Percentiles rank a stretch among this genome's conserved stretches.
Evolutionary conservation across 2,329 filamentous ascomycete genomes (phyloP).

Genomic region (Gaeumannomyces sp.): DNA sequence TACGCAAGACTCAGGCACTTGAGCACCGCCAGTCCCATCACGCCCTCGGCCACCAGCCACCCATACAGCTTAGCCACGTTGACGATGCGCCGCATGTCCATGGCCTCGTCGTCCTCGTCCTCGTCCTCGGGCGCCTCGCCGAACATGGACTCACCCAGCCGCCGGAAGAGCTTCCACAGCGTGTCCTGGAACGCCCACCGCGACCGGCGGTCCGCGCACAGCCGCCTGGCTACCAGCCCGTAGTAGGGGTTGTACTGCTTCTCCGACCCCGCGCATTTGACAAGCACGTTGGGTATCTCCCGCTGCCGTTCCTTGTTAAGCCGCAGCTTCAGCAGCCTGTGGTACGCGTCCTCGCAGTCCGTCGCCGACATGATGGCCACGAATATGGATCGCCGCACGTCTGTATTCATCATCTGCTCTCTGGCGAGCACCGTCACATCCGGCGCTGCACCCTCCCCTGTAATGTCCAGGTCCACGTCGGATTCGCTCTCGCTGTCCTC

Average conservation of each 20-base stretch:
- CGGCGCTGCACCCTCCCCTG: slow-evolving; percentile 30
- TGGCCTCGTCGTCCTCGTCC: slow-evolving; percentile 35
- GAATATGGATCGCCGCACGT: slow-evolving; percentile 86
- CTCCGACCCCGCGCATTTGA: slow-evolving; percentile 82
- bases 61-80: slow-evolving; percentile 52
- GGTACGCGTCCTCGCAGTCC: slow-evolving; percentile 77
- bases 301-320: slow-evolving; percentile 81
- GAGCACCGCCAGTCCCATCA: slow-evolving; percentile 42
- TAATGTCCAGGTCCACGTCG: slow-evolving; percentile 57
- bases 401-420: slow-evolving; percentile 80
- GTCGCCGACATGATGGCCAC: slow-evolving; percentile 79
- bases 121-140: slow-evolving; percentile 57
- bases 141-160: slow-evolving; percentile 74
- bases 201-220: slow-evolving; percentile 70
- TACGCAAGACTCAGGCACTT: slow-evolving; percentile 74
- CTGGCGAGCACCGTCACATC: slow-evolving; percentile 55
- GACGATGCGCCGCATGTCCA: slow-evolving; percentile 44
- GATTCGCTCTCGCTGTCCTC: slow-evolving; percentile 26
- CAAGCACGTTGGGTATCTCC: slow-evolving; percentile 80
- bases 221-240: slow-evolving; percentile 70
- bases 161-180: slow-evolving; percentile 78
- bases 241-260: slow-evolving; percentile 89
- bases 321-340: slow-evolving; percentile 72
- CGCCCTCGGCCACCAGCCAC: slow-evolving; percentile 39
- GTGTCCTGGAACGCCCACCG: slow-evolving; percentile 82